Evolutionary conservation across 2,329 filamentous ascomycete genomes (phyloP).

Genomic region (Didymella sp.): DNA sequence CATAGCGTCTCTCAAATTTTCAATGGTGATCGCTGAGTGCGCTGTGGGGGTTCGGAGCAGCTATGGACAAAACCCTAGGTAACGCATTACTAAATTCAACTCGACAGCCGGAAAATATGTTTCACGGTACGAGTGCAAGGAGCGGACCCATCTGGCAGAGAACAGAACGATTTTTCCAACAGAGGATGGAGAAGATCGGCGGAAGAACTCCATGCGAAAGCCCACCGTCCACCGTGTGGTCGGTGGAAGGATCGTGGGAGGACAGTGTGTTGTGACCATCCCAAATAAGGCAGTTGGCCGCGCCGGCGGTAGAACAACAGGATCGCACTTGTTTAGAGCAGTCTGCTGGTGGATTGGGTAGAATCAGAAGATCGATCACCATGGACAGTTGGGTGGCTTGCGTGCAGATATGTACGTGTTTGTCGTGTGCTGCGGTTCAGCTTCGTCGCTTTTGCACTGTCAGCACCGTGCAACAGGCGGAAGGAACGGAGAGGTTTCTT

Average conservation of each 20-base stretch:
- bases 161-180: conserved; percentile 1
- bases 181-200: conserved; percentile 5
- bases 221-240: conserved; percentile 25
- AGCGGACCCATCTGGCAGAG: conserved; percentile 11
- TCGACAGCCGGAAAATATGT: conserved; percentile 18
- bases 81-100: conserved; percentile 27
- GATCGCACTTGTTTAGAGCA: conserved; percentile 35
- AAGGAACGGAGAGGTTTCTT: conserved; percentile 26
- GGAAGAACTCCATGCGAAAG: conserved; percentile 7
- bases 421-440: conserved; percentile 7
- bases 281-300: conserved; percentile 18
- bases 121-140: conserved; percentile 19
- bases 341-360: conserved; percentile 21
- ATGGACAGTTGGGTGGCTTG: conserved; percentile 11
- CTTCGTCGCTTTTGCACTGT: background rate
- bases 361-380: conserved; percentile 1
- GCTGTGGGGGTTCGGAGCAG: conserved; percentile 19
- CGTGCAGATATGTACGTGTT: conserved; percentile 10
- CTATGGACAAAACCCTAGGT: conserved; percentile 10
- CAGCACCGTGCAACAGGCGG: conserved; percentile 7
- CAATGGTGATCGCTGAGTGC: conserved; percentile 9
- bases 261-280: conserved; percentile 33
- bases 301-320: conserved; percentile 29
- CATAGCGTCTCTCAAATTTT: conserved; percentile 20
- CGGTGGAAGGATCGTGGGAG: conserved; percentile 19